Evolutionary conservation across 768 basidiomycete species (phyloP).

Genomic region (Leccinum barrowsii): DNA sequence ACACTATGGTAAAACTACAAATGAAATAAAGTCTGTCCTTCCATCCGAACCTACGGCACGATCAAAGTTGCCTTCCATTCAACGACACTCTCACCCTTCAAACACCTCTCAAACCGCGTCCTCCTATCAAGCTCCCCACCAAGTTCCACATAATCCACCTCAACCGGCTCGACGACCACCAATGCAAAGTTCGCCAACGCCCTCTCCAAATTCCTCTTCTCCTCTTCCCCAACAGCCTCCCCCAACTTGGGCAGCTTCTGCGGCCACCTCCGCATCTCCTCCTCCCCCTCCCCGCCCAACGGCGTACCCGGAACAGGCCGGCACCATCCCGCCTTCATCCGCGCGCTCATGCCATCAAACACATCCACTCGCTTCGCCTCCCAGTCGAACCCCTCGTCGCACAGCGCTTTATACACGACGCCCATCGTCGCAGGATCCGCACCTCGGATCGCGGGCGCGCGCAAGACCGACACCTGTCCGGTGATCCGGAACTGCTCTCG

Average conservation of each 20-base stretch:
- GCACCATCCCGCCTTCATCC: slow-evolving; percentile 72
- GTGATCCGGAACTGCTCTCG: slow-evolving; percentile 72
- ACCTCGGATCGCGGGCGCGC: slow-evolving; percentile 16
- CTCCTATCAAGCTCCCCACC: slow-evolving; percentile 54
- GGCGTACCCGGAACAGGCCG: slow-evolving; percentile 61
- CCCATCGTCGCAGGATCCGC: neutral
- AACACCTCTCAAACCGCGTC: slow-evolving; percentile 47
- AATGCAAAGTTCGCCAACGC: slow-evolving; percentile 70
- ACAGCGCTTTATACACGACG: slow-evolving; percentile 33
- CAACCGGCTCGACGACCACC: slow-evolving; percentile 64
- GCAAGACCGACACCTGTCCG: slow-evolving; percentile 55
- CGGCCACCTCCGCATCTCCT: slow-evolving; percentile 64
- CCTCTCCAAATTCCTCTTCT: slow-evolving; percentile 43
- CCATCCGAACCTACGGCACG: slow-evolving; percentile 47
- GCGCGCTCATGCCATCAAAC: slow-evolving; percentile 56
- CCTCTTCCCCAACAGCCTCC: slow-evolving; percentile 42
- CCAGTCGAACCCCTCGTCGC: slow-evolving; percentile 47
- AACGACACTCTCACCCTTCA: slow-evolving; percentile 26
- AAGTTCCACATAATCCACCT: slow-evolving; percentile 69
- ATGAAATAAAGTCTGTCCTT: too few relatives aligned
- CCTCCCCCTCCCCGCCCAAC: slow-evolving; percentile 44
- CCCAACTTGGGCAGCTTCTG: slow-evolving; percentile 45
- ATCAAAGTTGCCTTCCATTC: slow-evolving; percentile 60
- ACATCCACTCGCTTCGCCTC: slow-evolving; percentile 56
- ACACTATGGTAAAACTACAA: too few relatives aligned